Conservation (phyloP, 345 rosid species). For the Corymbia maculata region DNA sequence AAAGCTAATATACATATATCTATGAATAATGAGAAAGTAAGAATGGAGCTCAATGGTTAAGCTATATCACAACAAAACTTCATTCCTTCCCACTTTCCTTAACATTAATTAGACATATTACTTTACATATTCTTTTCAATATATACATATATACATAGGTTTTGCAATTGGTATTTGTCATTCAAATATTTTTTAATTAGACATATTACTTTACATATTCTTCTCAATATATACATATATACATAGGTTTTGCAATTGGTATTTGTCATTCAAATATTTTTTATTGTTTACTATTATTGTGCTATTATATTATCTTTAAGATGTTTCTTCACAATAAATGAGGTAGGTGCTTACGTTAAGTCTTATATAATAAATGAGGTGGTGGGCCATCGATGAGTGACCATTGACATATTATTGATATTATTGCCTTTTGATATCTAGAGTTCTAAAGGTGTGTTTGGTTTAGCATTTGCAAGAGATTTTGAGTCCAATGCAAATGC, state of each 20-base stretch:
- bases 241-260: too few relatives aligned
- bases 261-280: too few relatives aligned
- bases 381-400: neutral
- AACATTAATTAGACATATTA: too few relatives aligned
- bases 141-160: too few relatives aligned
- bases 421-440: neutral
- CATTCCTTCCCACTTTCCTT: neutral
- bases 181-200: rapidly evolving
- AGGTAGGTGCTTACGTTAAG: neutral
- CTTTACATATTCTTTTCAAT: too few relatives aligned
- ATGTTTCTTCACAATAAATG: neutral
- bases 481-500: too few relatives aligned
- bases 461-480: too few relatives aligned
- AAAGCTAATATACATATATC: too few relatives aligned
- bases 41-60: neutral
- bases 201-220: rapidly evolving
- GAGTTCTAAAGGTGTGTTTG: neutral
- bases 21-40: neutral
- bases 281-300: too few relatives aligned
- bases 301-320: neutral
- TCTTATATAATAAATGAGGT: neutral
- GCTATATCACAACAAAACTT: too few relatives aligned
- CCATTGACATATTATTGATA: neutral
- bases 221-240: too few relatives aligned
- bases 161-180: too few relatives aligned